Percentiles rank a stretch among this genome's conserved stretches.
Evolutionary conservation across 495 filamentous ascomycete species (phyloP).

Genomic region (Amphirosellinia nigrospora): DNA sequence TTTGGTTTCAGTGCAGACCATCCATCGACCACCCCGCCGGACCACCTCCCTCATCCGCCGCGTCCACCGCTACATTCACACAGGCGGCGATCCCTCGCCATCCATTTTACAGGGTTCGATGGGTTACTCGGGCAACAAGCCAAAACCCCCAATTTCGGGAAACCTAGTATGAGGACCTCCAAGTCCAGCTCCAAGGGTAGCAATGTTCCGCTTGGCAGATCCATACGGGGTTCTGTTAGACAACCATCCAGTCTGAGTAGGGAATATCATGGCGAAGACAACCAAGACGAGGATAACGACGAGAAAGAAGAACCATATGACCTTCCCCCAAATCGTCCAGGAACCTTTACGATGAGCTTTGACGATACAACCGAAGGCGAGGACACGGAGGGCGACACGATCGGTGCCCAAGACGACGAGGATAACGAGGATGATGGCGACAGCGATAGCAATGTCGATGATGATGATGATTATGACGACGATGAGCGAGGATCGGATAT

Average conservation of each 20-base stretch:
- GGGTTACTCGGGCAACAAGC: slow-evolving; percentile 49
- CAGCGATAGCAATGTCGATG: slow-evolving; percentile 46
- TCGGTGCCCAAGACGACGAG: slow-evolving; percentile 30
- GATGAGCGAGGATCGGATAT: slow-evolving; percentile 47
- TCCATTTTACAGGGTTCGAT: slow-evolving; percentile 71
- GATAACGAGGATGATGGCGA: slow-evolving; percentile 39
- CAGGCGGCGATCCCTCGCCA: slow-evolving; percentile 70
- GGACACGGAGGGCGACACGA: slow-evolving; percentile 22
- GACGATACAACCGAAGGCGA: slow-evolving; percentile 40
- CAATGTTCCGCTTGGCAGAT: slow-evolving; percentile 51
- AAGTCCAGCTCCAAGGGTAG: slow-evolving; percentile 42
- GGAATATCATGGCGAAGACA: slow-evolving; percentile 43
- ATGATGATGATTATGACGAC: slow-evolving; percentile 37
- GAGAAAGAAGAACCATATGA: slow-evolving; percentile 26
- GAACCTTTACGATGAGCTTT: slow-evolving; percentile 37
- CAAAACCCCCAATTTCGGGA: slow-evolving; percentile 52
- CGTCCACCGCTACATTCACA: slow-evolving; percentile 70
- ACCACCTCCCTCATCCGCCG: slow-evolving; percentile 60
- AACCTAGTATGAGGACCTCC: slow-evolving; percentile 46
- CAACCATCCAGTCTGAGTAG: slow-evolving; percentile 45
- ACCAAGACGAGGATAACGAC: slow-evolving; percentile 37
- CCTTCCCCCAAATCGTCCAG: slow-evolving; percentile 40
- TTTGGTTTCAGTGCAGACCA: slow-evolving; percentile 43
- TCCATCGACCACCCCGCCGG: slow-evolving; percentile 81
- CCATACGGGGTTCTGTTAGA: slow-evolving; percentile 46